These are phyloP conservation scores for Chiua sp. DNA, from an alignment of 1,284 basidiomycete species.

Conservation along the genomic window DNA sequence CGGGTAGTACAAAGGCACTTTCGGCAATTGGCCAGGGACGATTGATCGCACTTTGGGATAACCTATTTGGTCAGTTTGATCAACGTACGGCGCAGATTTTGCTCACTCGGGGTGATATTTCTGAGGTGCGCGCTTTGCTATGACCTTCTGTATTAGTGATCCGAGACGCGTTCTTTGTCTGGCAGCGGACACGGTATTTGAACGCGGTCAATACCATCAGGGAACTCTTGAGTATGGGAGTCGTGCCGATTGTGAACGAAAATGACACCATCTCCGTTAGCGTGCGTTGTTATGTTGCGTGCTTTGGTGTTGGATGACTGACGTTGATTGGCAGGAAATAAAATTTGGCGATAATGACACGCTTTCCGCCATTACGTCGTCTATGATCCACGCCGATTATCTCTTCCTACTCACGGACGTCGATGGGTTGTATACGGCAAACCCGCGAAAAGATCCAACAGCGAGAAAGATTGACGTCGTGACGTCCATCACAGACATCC, in stretches of 20 bases:
- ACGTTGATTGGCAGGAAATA: constrained; percentile 78
- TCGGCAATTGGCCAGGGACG: constrained; percentile 97
- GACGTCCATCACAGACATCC: constrained; percentile 81
- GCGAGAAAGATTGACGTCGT: constrained; percentile 87
- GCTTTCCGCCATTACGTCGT: constrained; percentile 94
- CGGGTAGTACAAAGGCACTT: constrained; percentile 66
- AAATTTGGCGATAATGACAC: constrained; percentile 99
- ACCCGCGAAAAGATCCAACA: constrained; percentile 88
- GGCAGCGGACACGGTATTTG: constrained; percentile 87
- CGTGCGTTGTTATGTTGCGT: constrained; percentile 58
- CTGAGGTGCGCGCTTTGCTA: constrained; percentile 74
- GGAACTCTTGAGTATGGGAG: constrained; percentile 88
- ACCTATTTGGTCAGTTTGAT: constrained; percentile 91
- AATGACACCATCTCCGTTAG: constrained; percentile 97
- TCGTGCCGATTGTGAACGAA: constrained; percentile 95
- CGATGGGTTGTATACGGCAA: constrained; percentile 94
- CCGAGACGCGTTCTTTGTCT: constrained; percentile 6
- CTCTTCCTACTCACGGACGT: constrained; percentile 98
- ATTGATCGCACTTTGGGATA: constrained; percentile 97
- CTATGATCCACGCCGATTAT: constrained; percentile 98
- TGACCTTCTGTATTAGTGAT: not conserved
- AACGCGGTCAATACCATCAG: constrained; percentile 95
- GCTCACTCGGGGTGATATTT: constrained; percentile 94
- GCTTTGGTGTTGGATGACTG: not conserved
- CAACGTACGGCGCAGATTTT: constrained; percentile 97